phyloP scores from a whole-genome alignment of 2,329 filamentous ascomycete species.

The Apiospora arundinis region DNA sequence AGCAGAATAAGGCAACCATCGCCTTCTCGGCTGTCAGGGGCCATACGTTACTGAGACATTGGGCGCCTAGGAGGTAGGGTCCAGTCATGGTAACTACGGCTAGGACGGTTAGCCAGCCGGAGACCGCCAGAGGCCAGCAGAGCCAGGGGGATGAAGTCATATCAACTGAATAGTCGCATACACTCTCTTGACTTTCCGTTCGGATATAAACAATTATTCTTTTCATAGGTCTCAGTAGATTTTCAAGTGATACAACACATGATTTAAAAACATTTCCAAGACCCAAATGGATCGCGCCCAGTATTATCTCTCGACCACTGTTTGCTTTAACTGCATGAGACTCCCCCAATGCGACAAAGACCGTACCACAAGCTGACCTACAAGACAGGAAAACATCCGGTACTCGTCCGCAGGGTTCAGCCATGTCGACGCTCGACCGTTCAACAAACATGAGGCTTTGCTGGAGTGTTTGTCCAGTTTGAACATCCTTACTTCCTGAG shows the following conservation, averaged over 20 bases:
- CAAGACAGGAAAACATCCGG: not conserved
- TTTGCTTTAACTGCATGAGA: not conserved
- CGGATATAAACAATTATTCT: too few relatives aligned
- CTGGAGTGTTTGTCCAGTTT: not conserved
- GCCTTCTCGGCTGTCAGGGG: constrained; percentile 5
- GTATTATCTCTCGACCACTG: not conserved
- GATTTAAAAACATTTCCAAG: too few relatives aligned
- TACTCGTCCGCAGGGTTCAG: not conserved
- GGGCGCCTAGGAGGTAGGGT: not conserved
- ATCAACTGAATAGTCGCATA: not conserved
- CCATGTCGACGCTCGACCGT: not conserved
- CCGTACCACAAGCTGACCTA: not conserved
- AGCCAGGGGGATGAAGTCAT: not conserved
- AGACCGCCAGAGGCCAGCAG: not conserved
- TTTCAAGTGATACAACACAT: too few relatives aligned
- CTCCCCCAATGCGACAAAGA: not conserved
- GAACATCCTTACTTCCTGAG: not conserved
- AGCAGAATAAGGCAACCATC: constrained; percentile 42
- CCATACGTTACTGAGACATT: not conserved
- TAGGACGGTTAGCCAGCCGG: not conserved
- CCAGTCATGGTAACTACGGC: not conserved
- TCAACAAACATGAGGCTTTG: not conserved
- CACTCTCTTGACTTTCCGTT: not conserved
- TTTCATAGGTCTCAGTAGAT: too few relatives aligned
- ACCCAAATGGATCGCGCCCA: not conserved